These are phyloP conservation scores for Fagopyrum tataricum DNA, from an alignment of 148 eudicot genomes.

Conservation along the genomic window DNA sequence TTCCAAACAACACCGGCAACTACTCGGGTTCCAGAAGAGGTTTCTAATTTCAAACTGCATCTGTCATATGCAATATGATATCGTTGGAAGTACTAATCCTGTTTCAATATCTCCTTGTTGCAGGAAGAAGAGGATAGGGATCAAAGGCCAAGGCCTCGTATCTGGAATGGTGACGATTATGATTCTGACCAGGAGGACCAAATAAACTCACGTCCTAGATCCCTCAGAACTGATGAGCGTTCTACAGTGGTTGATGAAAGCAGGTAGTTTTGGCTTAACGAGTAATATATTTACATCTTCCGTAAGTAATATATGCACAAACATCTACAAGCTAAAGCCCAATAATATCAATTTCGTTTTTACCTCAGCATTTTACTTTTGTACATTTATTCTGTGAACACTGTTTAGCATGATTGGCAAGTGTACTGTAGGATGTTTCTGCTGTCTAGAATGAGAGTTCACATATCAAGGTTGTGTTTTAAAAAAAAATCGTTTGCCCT, in stretches of 20 bases:
- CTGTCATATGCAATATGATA: background rate
- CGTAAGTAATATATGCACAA: too few relatives aligned
- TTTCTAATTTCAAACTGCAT: slow-evolving; percentile 18
- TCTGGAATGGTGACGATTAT: slow-evolving; percentile 63
- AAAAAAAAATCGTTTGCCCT: background rate
- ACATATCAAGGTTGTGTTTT: background rate
- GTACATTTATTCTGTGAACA: background rate
- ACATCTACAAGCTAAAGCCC: background rate
- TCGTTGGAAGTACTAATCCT: slow-evolving; percentile 2
- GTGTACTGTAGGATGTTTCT: background rate
- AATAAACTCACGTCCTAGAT: slow-evolving; percentile 24
- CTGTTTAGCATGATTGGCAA: background rate
- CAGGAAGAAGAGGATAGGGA: slow-evolving; percentile 62
- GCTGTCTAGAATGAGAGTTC: background rate
- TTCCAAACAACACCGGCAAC: slow-evolving; percentile 58
- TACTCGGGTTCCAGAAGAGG: slow-evolving; percentile 66
- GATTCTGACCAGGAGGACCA: slow-evolving; percentile 68
- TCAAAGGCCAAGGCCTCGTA: slow-evolving; percentile 52
- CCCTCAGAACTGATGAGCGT: slow-evolving; percentile 18
- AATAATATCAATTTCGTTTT: background rate
- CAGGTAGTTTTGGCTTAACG: slow-evolving; percentile 19
- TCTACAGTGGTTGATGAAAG: slow-evolving; percentile 16
- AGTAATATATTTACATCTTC: too few relatives aligned
- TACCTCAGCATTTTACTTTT: background rate
- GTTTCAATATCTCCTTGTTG: slow-evolving; percentile 1